A percentile compares a stretch with the other conserved stretches of the same genome.
These are phyloP conservation scores for Misopates orontium DNA, from an alignment of 257 asterid genomes.

Conservation along the genomic window DNA sequence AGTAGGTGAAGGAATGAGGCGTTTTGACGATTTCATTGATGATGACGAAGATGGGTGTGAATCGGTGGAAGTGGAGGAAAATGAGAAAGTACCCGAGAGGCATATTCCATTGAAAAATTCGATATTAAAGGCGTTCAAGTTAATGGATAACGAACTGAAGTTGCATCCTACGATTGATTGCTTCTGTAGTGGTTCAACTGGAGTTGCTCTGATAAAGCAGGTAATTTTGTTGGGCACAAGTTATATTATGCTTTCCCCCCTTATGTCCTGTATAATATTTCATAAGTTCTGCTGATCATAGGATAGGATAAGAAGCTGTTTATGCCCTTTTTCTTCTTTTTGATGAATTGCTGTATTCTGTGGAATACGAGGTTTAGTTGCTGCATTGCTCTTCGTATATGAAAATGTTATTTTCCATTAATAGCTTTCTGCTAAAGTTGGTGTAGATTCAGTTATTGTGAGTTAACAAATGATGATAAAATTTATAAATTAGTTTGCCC, in stretches of 20 bases:
- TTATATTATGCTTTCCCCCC: not conserved
- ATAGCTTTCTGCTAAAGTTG: slow-evolving; percentile 3
- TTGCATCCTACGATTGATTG: slow-evolving; percentile 82
- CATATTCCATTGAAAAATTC: slow-evolving; percentile 75
- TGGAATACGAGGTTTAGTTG: not conserved
- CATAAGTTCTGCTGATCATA: not conserved
- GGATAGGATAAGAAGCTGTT: not conserved
- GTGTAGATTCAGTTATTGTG: not conserved
- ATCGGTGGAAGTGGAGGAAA: slow-evolving; percentile 59
- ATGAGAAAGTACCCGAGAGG: slow-evolving; percentile 70
- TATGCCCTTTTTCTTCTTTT: not conserved
- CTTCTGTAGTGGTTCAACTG: slow-evolving; percentile 91
- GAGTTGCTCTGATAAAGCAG: slow-evolving; percentile 78
- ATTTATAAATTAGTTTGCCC: not conserved
- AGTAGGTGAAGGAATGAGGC: slow-evolving; percentile 47
- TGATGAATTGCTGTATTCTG: not conserved
- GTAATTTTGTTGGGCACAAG: slow-evolving; percentile 32
- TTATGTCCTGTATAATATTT: not conserved
- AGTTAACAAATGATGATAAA: slow-evolving; percentile 2
- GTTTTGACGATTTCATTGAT: slow-evolving; percentile 67
- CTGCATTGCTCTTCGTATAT: not conserved
- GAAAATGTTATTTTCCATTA: not conserved
- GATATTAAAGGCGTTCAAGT: slow-evolving; percentile 70
- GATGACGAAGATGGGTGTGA: slow-evolving; percentile 62
- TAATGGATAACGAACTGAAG: slow-evolving; percentile 93